Evolutionary conservation across 2,329 filamentous ascomycete genomes (phyloP), one percentile per base, ranked within the genome.

Genomic region (Ophiocordyceps camponoti-leonardi): DNA sequence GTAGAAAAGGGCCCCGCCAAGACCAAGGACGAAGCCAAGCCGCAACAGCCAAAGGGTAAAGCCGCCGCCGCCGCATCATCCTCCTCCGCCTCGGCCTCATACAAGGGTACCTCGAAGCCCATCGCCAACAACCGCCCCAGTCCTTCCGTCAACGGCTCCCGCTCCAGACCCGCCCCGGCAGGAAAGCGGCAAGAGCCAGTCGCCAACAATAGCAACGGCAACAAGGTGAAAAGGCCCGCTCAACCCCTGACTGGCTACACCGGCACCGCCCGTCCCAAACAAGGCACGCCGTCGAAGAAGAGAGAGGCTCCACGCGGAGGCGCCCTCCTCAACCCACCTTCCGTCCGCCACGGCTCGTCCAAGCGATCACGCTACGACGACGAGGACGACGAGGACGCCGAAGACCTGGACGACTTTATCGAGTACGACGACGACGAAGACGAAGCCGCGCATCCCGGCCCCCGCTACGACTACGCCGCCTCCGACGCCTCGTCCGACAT

Each of bases 401-500:
- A 78, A 49, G 73, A 77, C 4, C 48, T 78, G 56, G 75, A 78
- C 49, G 74, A 77, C 49, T 77, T 77, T 50, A 75, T 77, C 56
- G 74, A 75, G 40, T 75, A 77, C 48, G 73, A 77, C 41, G 73
- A 77, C 13, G 74, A 77, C 0, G 72, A 74, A 13, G 65, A 61
- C 6, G 61, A 58, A 2, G 59, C 51, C 8, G 65, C 61, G 30
- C 61, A 14, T 20, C 8, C n/a, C 35, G 33, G 33, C 33, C 33
- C 14, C 13, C 16, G 33, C 33, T 37, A 37, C 14, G 11, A 63
- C 6, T 71, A 73, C 49, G 69, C 67, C 50, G 72, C 67, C 3
- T 79, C 77, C 1, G 81, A 82, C 46, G 76, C 59, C 6, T 83
- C 79, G 6, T 85, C 81, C 6, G 83, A 86, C 53, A 87, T 87